Base-by-base conservation (phyloP, 805 yeast genomes). In the Barnettozyma wickerhamii region DNA sequence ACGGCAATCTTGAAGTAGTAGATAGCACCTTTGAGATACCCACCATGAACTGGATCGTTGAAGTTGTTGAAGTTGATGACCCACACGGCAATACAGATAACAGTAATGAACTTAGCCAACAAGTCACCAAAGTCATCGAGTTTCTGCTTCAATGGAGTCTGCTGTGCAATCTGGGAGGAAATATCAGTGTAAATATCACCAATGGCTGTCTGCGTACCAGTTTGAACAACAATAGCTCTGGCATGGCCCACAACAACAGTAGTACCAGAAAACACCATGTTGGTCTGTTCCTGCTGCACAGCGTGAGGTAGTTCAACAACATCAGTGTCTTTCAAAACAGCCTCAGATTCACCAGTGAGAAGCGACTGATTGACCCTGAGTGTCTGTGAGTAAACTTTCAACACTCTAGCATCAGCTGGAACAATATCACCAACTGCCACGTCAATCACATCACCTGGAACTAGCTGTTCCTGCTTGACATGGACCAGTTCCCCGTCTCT, bases 261-360 rank as follows among this genome's bases (percentile, higher is more conserved):
- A 0, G 76, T 68, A 33, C 77, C 78, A 46, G 71, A 73, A 58
- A 72, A 62, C 2, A 73, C 74, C 37, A 71, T 70, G 53, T 71
- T 68, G 7, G 47, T 51, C 36, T 60, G 62, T 29, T 57, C 59
- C 43, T 71, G 73, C 32, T 58, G 50, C 35, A 66, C 74, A 14
- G 69, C 57, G 17, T 57, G 55, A 3, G 33, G 32, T 33, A 64
- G 67, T 24, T 60, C 7, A 3, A 63, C 47, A 1, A 47, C 23
- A 6, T 41, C 48, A 1, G 45, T 37, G n/a, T 44, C 50, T 53
- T 58, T 73, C 58, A 35, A 64, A 4, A 75, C 74, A 14, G 65
- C 51, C 41, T 59, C 68, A 34, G 58, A 67, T 49, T 72, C 77
- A 48, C 78, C 78, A 15, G 78, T 73, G 24, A 73, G 60, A 14